phyloP scores from a whole-genome alignment of 345 rosid genomes.

The Lepidium sativum region DNA sequence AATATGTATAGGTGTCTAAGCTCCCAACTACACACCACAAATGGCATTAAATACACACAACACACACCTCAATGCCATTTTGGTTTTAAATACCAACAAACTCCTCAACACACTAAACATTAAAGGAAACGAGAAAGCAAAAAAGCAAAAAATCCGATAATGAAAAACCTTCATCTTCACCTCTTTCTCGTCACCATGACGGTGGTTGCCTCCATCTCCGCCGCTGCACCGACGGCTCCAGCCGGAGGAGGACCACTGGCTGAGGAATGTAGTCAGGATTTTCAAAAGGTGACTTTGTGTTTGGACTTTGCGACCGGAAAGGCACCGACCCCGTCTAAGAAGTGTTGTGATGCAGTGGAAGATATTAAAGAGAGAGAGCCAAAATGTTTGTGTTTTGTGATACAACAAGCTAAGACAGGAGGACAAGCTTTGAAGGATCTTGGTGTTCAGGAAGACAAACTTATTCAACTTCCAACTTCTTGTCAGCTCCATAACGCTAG shows the following conservation, averaged over 20 bases:
- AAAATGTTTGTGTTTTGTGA: constrained; percentile 67
- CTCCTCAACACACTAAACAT: background rate
- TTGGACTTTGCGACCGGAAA: constrained; percentile 60
- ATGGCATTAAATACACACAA: constrained; percentile 13
- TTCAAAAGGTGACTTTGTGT: constrained; percentile 57
- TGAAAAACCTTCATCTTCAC: constrained; percentile 4
- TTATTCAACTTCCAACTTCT: constrained; percentile 74
- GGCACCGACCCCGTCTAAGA: constrained; percentile 37
- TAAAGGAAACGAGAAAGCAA: background rate
- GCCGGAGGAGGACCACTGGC: constrained; percentile 8
- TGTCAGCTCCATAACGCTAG: constrained; percentile 68
- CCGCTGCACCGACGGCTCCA: constrained; percentile 8
- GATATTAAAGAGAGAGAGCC: constrained; percentile 50
- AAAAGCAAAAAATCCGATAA: background rate
- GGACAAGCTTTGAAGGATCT: constrained; percentile 40
- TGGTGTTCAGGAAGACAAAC: constrained; percentile 55
- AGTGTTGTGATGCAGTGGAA: constrained; percentile 57
- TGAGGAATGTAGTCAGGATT: constrained; percentile 31
- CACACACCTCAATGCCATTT: constrained; percentile 12
- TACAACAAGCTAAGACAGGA: constrained; percentile 55
- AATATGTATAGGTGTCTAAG: constrained; percentile 17
- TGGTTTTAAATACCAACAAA: constrained; percentile 20
- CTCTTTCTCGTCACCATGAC: constrained; percentile 14
- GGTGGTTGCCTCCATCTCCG: background rate
- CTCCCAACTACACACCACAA: constrained; percentile 28